Percentiles rank a stretch among this genome's conserved stretches.
Conservation (phyloP, 352 stramenopile species). For the Pythium sp. region DNA sequence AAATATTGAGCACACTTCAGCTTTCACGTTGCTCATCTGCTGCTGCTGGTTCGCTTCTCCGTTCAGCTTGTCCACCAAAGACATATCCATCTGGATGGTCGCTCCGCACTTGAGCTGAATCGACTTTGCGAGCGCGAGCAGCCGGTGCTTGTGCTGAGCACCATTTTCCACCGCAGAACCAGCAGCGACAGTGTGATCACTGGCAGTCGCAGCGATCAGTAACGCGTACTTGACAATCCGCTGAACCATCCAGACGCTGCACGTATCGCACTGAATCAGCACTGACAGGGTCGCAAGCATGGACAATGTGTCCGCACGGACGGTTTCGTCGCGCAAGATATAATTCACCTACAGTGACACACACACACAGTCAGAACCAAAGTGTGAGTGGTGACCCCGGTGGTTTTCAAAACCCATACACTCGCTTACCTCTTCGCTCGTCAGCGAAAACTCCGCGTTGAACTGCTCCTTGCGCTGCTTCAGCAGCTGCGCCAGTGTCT, state of each 20-base stretch:
- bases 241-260: constrained; percentile 32
- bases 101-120: constrained; percentile 35
- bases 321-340: constrained; percentile 21
- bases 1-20: constrained; percentile 4
- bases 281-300: constrained; percentile 22
- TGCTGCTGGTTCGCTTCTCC: constrained; percentile 8
- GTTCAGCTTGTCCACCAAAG: constrained; percentile 25
- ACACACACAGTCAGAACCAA: background rate
- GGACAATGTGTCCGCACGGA: background rate
- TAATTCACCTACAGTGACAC: constrained; percentile 25
- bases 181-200: background rate
- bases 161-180: background rate
- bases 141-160: background rate
- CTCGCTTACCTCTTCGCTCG: constrained; percentile 29
- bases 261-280: constrained; percentile 30
- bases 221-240: constrained; percentile 32
- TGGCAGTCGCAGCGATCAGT: constrained; percentile 1
- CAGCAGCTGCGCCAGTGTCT: constrained; percentile 29
- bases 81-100: constrained; percentile 28
- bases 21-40: background rate
- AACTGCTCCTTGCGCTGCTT: constrained; percentile 21
- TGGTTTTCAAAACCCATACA: background rate
- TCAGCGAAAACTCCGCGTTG: constrained; percentile 18
- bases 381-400: background rate
- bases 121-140: constrained; percentile 9